Conservation (phyloP, 768 basidiomycete genomes). For the Russula earlei region DNA sequence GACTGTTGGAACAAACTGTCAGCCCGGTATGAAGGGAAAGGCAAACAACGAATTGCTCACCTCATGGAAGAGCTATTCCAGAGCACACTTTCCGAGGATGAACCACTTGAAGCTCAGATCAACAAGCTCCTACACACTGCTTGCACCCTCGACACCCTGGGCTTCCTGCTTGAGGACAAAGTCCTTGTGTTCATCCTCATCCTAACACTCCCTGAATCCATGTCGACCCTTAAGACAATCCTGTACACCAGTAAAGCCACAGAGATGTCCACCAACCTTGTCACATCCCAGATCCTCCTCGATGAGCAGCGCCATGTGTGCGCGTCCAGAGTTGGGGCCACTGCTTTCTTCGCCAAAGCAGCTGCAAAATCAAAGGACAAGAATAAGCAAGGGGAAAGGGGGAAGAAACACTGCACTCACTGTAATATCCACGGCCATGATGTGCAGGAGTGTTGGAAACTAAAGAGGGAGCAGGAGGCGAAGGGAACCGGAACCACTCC, state of each 20-base stretch:
- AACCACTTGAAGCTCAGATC: conserved; percentile 20
- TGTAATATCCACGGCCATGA: no score
- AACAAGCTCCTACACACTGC: conserved; percentile 20
- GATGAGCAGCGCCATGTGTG: conserved; percentile 13
- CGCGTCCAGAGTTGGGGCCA: background rate
- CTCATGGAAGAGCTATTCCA: conserved; percentile 20
- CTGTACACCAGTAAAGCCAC: conserved; percentile 8
- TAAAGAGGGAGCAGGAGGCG: no score
- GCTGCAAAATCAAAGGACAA: background rate
- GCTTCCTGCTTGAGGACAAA: conserved; percentile 18
- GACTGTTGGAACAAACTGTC: background rate
- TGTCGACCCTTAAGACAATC: conserved; percentile 20
- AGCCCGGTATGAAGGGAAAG: conserved; percentile 19
- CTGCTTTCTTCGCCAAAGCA: background rate
- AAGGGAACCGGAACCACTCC: no score
- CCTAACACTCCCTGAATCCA: conserved; percentile 21
- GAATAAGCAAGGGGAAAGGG: background rate
- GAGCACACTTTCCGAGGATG: conserved; percentile 19
- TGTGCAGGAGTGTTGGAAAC: no score
- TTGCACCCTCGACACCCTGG: conserved; percentile 15
- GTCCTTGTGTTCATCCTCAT: conserved; percentile 22
- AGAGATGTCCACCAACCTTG: conserved; percentile 8
- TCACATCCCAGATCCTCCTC: conserved; percentile 6
- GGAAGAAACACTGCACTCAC: background rate
- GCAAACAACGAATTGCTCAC: background rate